phyloP scores from a whole-genome alignment of 1,284 basidiomycete species.

The Coniophora puteana region DNA sequence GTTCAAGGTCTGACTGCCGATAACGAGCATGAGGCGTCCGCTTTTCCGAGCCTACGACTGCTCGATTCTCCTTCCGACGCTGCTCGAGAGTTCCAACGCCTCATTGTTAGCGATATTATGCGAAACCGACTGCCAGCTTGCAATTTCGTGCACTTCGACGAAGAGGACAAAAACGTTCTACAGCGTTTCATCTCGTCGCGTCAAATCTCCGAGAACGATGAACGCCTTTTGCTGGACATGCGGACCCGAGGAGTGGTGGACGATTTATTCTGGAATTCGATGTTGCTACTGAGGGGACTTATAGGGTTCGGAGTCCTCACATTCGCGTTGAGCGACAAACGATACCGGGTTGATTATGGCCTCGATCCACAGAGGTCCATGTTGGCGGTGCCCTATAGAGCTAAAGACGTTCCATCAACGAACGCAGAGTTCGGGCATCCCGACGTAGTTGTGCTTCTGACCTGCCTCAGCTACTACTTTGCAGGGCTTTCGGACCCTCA shows the following conservation, averaged over 20 bases:
- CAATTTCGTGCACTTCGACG: too few relatives aligned
- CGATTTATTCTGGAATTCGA: conserved; percentile 2
- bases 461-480: conserved; percentile 30
- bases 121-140: too few relatives aligned
- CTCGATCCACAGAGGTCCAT: conserved; percentile 20
- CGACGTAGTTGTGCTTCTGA: conserved; percentile 25
- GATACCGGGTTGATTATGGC: conserved; percentile 29
- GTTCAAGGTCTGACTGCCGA: too few relatives aligned
- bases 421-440: conserved; percentile 31
- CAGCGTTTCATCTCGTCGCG: too few relatives aligned
- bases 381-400: conserved; percentile 27
- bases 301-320: conserved; percentile 22
- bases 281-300: conserved; percentile 25
- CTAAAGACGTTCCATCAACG: conserved; percentile 26
- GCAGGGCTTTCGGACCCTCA: conserved; percentile 22
- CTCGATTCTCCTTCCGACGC: too few relatives aligned
- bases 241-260: too few relatives aligned
- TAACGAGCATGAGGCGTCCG: too few relatives aligned
- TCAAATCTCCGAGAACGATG: too few relatives aligned
- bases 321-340: conserved; percentile 20
- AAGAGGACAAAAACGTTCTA: background rate
- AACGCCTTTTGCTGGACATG: too few relatives aligned
- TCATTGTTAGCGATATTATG: too few relatives aligned
- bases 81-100: too few relatives aligned
- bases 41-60: too few relatives aligned